These are phyloP conservation scores for Tetrahymena thermophila DNA, from an alignment of 73 alveolate genomes.

Conservation along the genomic window DNA sequence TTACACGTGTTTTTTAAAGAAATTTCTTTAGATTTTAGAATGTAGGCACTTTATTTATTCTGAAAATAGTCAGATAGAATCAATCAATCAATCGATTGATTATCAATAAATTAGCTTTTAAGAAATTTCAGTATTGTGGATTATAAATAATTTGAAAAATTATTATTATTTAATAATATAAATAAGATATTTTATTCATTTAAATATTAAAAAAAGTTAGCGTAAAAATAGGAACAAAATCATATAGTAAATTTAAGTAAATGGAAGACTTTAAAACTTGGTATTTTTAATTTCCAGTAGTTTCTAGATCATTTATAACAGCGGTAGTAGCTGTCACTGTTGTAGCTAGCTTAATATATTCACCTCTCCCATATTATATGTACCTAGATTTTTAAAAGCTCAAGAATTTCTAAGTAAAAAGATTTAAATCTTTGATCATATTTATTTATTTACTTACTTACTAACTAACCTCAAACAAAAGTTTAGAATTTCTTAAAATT, in stretches of 20 bases:
- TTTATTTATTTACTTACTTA: background rate
- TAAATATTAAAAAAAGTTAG: background rate
- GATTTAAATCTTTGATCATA: background rate
- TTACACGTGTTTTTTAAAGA: background rate
- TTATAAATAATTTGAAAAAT: background rate
- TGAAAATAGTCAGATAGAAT: background rate
- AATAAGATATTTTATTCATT: background rate
- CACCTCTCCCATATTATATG: background rate
- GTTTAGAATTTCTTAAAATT: background rate
- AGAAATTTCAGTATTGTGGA: background rate
- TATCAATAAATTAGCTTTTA: background rate
- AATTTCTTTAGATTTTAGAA: background rate
- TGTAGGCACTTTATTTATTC: background rate
- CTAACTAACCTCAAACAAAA: background rate
- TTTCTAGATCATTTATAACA: conserved; percentile 28
- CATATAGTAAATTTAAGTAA: background rate
- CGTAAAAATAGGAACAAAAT: background rate
- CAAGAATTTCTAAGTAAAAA: background rate
- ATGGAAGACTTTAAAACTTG: conserved; percentile 18
- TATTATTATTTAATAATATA: background rate
- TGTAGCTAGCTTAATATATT: background rate
- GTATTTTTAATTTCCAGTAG: conserved; percentile 2
- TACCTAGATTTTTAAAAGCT: background rate
- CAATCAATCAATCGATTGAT: background rate
- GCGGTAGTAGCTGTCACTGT: background rate